Base-by-base conservation (phyloP, 2,329 filamentous ascomycete species). In the Alternaria brassicicola region DNA sequence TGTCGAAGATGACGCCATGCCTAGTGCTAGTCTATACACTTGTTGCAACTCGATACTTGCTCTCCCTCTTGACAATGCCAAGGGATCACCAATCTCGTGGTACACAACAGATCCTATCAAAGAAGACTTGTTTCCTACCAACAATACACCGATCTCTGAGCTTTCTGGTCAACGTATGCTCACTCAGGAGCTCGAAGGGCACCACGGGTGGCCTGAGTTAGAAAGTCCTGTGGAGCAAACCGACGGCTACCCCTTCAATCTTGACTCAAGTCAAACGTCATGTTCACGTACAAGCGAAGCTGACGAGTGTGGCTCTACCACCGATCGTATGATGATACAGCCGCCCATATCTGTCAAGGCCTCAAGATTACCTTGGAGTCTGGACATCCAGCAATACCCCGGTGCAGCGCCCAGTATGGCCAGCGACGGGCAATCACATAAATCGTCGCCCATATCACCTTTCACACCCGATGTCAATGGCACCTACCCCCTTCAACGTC, bases 371-470 rank as follows among this genome's bases (percentile, higher is more conserved):
- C 21, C 4, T 10, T 31, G 30, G 35, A 25, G 3, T 25, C n/a
- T 47, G 6, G n/a, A 41, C 13, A 54, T 23, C 19, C 23, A 38
- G 23, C 12, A 42, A 9, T 10, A 19, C 15, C 17, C 6, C 13
- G 15, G 5, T 19, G 4, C 35, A 31, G 26, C 7, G 15, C 6
- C 56, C 35, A 41, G 52, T 31, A 47, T 53, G 43, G 39, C 3
- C 23, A 48, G 38, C 6, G n/a, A 31, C 6, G 19, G 26, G 15
- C 48, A 50, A 15, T 62, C 52, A 1, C 23, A 52, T 3, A 33
- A 36, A 6, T 45, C 52, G 3, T 62, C 52, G 2, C 52, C 59
- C 21, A 12, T 59, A 25, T 59, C 56, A 30, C 49, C 52, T 9
- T 25, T 31, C 31, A 59, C 56, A n/a, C 52, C 52, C 15, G 17